A percentile compares a stretch with the other conserved stretches of the same genome.
These are phyloP conservation scores for Sungouiella blattae DNA, from an alignment of 805 yeast genomes.

Conservation along the genomic window DNA sequence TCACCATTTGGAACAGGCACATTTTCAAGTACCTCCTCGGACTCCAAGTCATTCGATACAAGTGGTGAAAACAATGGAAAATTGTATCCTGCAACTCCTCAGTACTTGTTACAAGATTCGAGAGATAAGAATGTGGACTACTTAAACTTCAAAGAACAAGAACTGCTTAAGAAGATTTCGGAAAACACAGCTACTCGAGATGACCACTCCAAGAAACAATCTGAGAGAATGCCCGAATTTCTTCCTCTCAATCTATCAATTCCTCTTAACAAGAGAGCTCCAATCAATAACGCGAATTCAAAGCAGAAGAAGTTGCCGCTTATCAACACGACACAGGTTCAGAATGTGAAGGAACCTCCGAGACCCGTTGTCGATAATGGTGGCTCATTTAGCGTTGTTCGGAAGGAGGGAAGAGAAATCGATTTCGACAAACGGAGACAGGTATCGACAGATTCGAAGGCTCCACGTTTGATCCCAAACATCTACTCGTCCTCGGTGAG, in stretches of 20 bases:
- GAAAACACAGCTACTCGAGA: no score
- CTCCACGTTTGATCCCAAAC: conserved; percentile 32
- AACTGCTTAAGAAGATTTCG: background rate
- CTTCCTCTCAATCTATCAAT: conserved; percentile 10
- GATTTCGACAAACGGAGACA: conserved; percentile 77
- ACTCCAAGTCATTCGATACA: conserved; percentile 51
- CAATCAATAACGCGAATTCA: background rate
- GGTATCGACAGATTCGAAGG: conserved; percentile 59
- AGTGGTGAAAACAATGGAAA: conserved; percentile 37
- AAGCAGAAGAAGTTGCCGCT: background rate
- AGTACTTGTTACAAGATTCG: conserved; percentile 49
- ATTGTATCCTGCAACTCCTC: conserved; percentile 65
- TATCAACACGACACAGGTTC: background rate
- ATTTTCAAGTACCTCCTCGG: conserved; percentile 49
- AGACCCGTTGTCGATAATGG: background rate
- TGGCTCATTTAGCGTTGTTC: conserved; percentile 53
- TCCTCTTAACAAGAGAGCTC: conserved; percentile 14
- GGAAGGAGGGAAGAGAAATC: conserved; percentile 66
- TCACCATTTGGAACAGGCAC: conserved; percentile 33
- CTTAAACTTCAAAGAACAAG: conserved; percentile 50
- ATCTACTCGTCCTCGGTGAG: conserved; percentile 17
- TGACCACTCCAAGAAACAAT: background rate
- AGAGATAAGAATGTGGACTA: conserved; percentile 48
- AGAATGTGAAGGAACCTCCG: background rate
- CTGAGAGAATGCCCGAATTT: background rate